Evolutionary conservation across 768 basidiomycete species (phyloP).

Genomic region (Mycena leptocephala): DNA sequence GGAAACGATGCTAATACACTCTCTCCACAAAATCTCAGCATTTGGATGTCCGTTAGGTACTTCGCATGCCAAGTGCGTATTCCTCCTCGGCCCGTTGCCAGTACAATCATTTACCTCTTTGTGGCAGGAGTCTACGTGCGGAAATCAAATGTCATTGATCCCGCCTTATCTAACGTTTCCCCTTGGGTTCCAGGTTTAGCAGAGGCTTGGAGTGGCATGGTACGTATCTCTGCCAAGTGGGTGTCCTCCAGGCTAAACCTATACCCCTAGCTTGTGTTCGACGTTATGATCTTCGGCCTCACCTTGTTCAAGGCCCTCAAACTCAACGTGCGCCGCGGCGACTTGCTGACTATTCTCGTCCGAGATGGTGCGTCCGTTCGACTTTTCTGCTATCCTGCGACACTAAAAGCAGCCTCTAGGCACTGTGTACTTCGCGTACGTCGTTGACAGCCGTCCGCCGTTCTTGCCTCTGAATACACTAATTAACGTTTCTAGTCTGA

Average conservation of each 20-base stretch:
- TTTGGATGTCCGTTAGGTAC: constrained; percentile 31
- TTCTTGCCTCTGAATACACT: not conserved
- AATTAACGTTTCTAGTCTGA: constrained; percentile 45
- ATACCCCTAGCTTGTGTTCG: constrained; percentile 53
- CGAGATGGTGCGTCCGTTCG: constrained; percentile 58
- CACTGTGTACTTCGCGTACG: constrained; percentile 57
- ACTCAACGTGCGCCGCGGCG: constrained; percentile 39
- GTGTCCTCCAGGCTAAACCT: not conserved
- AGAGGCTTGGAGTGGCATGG: constrained; percentile 56
- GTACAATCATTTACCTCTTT: not conserved
- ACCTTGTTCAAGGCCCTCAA: constrained; percentile 58
- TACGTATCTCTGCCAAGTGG: not conserved
- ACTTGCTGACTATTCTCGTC: constrained; percentile 52
- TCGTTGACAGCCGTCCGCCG: not conserved
- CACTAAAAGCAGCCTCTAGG: constrained; percentile 43
- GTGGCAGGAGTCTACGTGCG: constrained; percentile 44
- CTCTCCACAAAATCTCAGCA: not conserved
- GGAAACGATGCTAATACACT: constrained; percentile 5
- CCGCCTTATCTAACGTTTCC: not conserved
- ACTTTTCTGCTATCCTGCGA: not conserved
- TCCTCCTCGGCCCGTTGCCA: not conserved
- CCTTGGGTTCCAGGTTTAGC: constrained; percentile 44
- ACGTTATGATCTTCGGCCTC: constrained; percentile 56
- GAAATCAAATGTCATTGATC: not conserved
- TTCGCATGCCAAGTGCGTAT: constrained; percentile 24